Percentiles rank a stretch among this genome's conserved stretches.
These are phyloP conservation scores for Podospora pseudoanserina DNA, from an alignment of 495 filamentous ascomycete genomes.

Conservation along the genomic window DNA sequence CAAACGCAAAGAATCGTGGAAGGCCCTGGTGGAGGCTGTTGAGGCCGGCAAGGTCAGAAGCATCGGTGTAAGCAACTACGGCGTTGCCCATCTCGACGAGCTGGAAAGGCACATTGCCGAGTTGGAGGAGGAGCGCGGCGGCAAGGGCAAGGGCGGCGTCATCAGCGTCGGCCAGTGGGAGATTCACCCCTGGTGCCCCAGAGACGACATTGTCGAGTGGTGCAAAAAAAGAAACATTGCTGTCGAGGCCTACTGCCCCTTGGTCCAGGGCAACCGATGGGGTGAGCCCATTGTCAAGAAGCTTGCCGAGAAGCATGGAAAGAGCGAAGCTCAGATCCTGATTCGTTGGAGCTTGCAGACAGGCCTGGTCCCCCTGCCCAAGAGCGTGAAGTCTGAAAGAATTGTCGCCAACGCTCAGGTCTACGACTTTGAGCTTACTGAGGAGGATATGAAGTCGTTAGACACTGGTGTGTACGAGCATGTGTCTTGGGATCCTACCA, in stretches of 20 bases:
- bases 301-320: constrained; percentile 65
- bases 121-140: constrained; percentile 54
- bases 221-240: constrained; percentile 63
- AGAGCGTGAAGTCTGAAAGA: constrained; percentile 63
- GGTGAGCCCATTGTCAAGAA: constrained; percentile 59
- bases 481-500: constrained; percentile 68
- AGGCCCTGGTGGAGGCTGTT: constrained; percentile 57
- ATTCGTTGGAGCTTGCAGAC: constrained; percentile 87
- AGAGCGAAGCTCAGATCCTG: constrained; percentile 73
- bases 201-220: constrained; percentile 75
- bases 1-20: constrained; percentile 59
- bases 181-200: constrained; percentile 82
- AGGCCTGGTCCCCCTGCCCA: constrained; percentile 69
- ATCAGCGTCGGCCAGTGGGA: constrained; percentile 85
- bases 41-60: constrained; percentile 60
- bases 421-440: constrained; percentile 75
- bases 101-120: constrained; percentile 71
- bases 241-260: constrained; percentile 75
- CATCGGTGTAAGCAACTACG: constrained; percentile 68
- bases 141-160: constrained; percentile 65
- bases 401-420: constrained; percentile 74
- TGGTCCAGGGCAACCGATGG: constrained; percentile 64
- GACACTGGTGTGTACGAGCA: constrained; percentile 58
- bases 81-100: constrained; percentile 65
- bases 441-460: constrained; percentile 55